Evolutionary conservation across 106 monocot genomes (phyloP), one percentile per base, ranked within the genome.

Genomic region (Gastrodia elata): DNA sequence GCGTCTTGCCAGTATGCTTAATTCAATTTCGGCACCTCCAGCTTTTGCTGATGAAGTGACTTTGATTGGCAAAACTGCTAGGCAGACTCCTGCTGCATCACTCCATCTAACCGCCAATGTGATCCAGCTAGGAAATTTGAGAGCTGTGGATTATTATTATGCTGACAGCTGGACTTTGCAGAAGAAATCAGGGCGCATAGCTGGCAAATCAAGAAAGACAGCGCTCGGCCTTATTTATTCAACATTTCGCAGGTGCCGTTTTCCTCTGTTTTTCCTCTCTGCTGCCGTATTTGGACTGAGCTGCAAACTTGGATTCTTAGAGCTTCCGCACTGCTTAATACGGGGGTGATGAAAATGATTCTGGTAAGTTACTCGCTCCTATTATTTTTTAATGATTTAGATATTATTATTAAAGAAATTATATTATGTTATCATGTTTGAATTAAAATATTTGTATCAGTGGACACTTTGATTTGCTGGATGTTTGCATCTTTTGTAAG

Each of bases 11-110:
- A 69, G 40, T 34, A 25, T 69, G 39, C 35, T 69, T 8, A 18
- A 18, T 40, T 69, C 69, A 38, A 69, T 69, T 69, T 22, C 69
- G 26, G 69, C 69, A 5, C 69, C 69, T 26, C 69, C 69, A 39
- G 69, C 69, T 9, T 69, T 69, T 40, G 69, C 69, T 13, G 25
- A 69, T 26, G 69, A 69, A 26, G 6, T 40, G 0, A 6, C 24
- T 38, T 24, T 40, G 38, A n/a, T 69, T 22, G 39, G 24, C 40
- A 69, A 69, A 69, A 20, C 67, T n/a, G 37, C 33, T 30, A 32
- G 8, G 8, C 67, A 35, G 1, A 69, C 24, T 13, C 35, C 69
- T 6, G 22, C 69, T 7, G 69, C 69, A 25, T 69, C 40, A 35
- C 40, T 40, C 11, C 40, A 41, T 38, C 39, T 69, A 10, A 69